Base-by-base conservation (phyloP, 1,284 basidiomycete species). In the Ustilago bromivora region DNA sequence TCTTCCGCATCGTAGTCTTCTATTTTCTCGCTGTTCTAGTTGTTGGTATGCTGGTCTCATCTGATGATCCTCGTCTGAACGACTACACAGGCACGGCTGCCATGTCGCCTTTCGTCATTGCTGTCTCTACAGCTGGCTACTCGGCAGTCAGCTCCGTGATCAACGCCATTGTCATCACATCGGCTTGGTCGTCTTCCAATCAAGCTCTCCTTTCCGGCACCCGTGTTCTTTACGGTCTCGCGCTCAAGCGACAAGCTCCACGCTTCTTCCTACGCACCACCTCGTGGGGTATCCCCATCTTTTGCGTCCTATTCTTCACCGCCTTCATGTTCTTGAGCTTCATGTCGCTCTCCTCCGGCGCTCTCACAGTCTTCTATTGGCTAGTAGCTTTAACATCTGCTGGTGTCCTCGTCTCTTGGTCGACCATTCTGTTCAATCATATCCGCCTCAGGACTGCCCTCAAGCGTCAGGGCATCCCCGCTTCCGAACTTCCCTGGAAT, bases 171-270 rank as follows among this genome's bases (percentile, higher is more conserved):
- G 86, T 93, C 51, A 88, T 93, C 69, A 91, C 91, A 17, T 93
- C 93, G 2, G 94, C 94, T 2, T 93, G 92, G 90, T 94, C 93
- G 6, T 93, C 94, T 8, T 93, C 92, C 6, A 92, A 91, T 55
- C 92, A 92, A 78, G 92, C 94, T 78, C 85, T 96, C 54, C 95
- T 93, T 86, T 91, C 91, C 2, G 91, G 91, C 15, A 94, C 92
- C 7, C 92, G 95, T 82, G 93, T 75, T 78, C 81, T 79, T 32
- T 92, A 95, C 85, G 92, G 92, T 56, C 89, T 96, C 59, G 91
- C 94, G 15, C 85, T 89, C 9, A 88, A 91, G 28, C 91, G 92
- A 0, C 93, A 94, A 80, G 94, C 94, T 0, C 94, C 94, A 9
- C 72, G 77, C 23, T 66, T 94, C 66, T 95, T 97, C 87, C 78